A percentile compares a stretch with the other conserved stretches of the same genome.
Conservation (phyloP, 2,329 filamentous ascomycete genomes). For the Apiospora koreana region DNA sequence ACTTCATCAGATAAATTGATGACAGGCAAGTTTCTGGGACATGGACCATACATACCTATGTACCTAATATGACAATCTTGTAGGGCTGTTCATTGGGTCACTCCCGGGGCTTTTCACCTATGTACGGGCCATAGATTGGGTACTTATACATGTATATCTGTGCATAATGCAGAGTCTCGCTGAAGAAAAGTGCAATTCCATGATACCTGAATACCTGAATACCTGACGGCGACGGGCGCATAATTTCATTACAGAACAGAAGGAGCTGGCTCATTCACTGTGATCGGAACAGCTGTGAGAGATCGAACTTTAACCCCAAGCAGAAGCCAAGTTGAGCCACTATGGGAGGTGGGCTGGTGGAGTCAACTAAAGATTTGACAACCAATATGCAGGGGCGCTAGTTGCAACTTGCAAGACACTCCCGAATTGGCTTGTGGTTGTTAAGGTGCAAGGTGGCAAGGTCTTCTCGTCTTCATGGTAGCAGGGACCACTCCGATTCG, state of each 20-base stretch:
- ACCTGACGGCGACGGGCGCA: too few species aligned
- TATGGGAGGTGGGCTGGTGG: not conserved
- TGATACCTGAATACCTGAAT: too few species aligned
- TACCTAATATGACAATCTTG: not conserved
- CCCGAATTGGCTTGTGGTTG: too few species aligned
- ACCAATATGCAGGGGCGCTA: slow-evolving; percentile 1
- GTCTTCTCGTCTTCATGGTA: too few species aligned
- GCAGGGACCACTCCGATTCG: too few species aligned
- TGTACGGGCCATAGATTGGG: not conserved
- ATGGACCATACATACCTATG: too few species aligned
- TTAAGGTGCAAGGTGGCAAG: too few species aligned
- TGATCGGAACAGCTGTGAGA: slow-evolving; percentile 2
- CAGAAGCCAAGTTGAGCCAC: not conserved
- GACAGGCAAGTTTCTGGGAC: not conserved
- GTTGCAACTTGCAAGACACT: too few species aligned
- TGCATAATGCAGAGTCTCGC: not conserved
- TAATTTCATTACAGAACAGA: not conserved
- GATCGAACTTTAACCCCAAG: not conserved
- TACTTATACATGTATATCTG: not conserved
- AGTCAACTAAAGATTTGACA: not conserved
- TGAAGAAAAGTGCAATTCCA: not conserved
- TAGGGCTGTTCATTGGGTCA: not conserved
- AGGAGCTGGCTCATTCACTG: not conserved
- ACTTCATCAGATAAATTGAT: not conserved
- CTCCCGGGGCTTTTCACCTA: not conserved